Evolutionary conservation across 768 basidiomycete species (phyloP), one percentile per base, ranked within the genome.

Genomic region (Lentinula detonsa): DNA sequence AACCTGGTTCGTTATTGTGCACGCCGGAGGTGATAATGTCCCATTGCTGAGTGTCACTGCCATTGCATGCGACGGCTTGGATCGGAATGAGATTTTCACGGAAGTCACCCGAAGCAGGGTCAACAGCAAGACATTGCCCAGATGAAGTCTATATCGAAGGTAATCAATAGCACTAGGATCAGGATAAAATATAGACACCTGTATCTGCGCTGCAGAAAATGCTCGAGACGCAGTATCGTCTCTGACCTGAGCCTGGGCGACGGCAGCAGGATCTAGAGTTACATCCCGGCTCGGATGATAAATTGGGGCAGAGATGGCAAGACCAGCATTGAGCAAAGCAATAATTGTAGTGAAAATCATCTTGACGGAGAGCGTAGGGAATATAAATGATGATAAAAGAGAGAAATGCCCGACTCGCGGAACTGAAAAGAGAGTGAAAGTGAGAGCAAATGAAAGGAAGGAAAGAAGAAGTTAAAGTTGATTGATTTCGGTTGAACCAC

Each of bases 41-140:
- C 64, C 63, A 69, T 33, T 64, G 63, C 57, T 69, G 68, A 48
- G 63, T 63, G 50, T 55, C 57, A 49, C 59, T 63, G 8, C 66
- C 68, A 42, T 67, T 54, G 59, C 68, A 69, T 28, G 62, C 60
- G 11, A 50, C 64, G 11, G 58, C 59, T 4, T 35, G 49, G 5
- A 69, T 60, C 15, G 68, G 68, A n/a, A 63, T 69, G 2, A 67
- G 57, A 48, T 69, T 69, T 55, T 66, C 62, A 50, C 68, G 65
- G 59, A 67, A 67, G 50, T 69, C 68, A 28, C 68, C 68, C 5
- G 64, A 64, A 57, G 64, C 49, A 39, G 65, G 64, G 61, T 69
- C 61, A 39, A 69, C 63, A 1, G 66, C 59, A 23, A 69, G 65
- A 59, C 68, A 69, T 59, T 65, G 49, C n/a, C 68, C 68, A 46